Base-by-base conservation (phyloP, 352 stramenopile genomes). In the Poterioochromonas sp. region DNA sequence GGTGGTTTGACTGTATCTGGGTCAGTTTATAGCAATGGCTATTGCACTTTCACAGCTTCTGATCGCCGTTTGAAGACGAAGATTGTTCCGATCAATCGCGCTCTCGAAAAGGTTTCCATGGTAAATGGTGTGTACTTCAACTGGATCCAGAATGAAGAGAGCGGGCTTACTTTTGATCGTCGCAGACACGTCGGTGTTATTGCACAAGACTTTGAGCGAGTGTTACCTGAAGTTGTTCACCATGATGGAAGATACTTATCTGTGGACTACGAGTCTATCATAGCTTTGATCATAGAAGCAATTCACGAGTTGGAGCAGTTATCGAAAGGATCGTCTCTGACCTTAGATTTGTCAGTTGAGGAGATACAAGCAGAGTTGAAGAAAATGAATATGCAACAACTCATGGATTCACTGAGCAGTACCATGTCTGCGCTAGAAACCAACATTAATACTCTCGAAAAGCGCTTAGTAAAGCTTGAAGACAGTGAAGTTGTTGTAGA, bases 1-100 rank as follows among this genome's bases (percentile, higher is more conserved):
- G 54, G 54, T 41, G 73, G 73, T 29, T 22, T 79, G 18, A 79
- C 51, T n/a, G 73, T 76, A 3, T 70, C 43, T 29, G 73, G 34
- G 22, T 26, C 3, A 34, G 29, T 41, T 29, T 39, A 26, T 18
- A 20, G 20, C 12, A 69, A 3, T 18, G 53, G 53, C 12, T 12
- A 32, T 15, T 1, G 35, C 2, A 60, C n/a, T 35, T 8, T 64
- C 8, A 43, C 26, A 20, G 32, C 11, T 26, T 69, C 60, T 1
- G 60, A 69, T 69, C 5, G n/a, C 8, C 29, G 60, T 29, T 43
- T 69, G 29, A 69, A 69, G 32, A 44, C 8, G 32, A 43, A 69
- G 39, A 41, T 69, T 43, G 26, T n/a, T 11, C 29, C 32, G 2
- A 43, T 69, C 12, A 12, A 15, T 40, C 3, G 41, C 12, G 3